Percentiles rank a stretch among this genome's conserved stretches.
These are phyloP conservation scores for Nematodospora anomalae DNA, from an alignment of 1,139 yeast species.

Conservation along the genomic window DNA sequence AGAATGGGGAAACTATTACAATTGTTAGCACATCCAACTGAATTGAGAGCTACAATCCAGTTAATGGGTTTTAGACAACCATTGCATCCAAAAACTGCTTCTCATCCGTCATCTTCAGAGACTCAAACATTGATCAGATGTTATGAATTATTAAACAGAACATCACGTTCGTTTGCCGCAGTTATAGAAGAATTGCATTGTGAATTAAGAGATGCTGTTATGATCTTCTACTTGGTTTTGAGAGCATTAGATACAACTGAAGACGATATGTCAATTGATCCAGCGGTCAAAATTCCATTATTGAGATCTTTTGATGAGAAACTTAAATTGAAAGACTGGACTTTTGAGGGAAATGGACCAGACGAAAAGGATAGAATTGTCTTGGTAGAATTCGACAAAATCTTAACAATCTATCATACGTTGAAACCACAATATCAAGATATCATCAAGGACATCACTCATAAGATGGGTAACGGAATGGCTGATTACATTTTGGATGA, in stretches of 20 bases:
- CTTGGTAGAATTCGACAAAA: constrained; percentile 68
- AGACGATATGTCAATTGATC: constrained; percentile 88
- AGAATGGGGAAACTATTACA: constrained; percentile 76
- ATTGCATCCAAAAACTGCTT: constrained; percentile 32
- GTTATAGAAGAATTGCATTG: constrained; percentile 92
- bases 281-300: constrained; percentile 69
- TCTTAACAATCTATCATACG: constrained; percentile 69
- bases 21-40: constrained; percentile 68
- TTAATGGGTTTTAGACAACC: constrained; percentile 55
- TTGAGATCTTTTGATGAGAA: constrained; percentile 68
- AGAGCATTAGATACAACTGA: constrained; percentile 96
- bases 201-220: constrained; percentile 76
- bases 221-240: constrained; percentile 80
- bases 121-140: constrained; percentile 50
- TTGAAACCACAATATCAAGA: constrained; percentile 77
- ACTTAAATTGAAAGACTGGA: constrained; percentile 70
- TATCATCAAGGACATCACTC: constrained; percentile 73
- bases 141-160: constrained; percentile 61
- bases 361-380: constrained; percentile 81
- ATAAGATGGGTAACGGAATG: constrained; percentile 96
- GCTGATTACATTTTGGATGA: constrained; percentile 87
- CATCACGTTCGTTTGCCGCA: constrained; percentile 91
- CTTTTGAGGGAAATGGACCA: constrained; percentile 71
- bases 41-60: constrained; percentile 67
- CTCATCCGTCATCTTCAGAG: constrained; percentile 23